Conservation (phyloP, 768 basidiomycete genomes). For the Naganishia friedmannii region DNA sequence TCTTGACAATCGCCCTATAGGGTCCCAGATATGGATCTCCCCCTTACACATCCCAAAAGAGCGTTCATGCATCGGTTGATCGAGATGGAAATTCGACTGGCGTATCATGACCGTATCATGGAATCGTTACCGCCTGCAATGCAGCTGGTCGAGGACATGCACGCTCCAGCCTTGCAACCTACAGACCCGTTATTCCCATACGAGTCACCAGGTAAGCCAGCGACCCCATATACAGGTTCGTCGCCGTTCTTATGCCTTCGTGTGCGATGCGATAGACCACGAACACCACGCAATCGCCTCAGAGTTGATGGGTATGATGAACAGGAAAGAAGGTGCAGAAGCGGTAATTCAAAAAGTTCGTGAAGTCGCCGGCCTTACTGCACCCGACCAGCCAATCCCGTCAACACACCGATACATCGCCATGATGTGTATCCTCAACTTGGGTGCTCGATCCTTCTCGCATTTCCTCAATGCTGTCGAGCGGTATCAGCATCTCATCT, state of each 20-base stretch:
- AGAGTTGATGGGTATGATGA: slow-evolving; percentile 72
- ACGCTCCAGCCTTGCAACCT: slow-evolving; percentile 27
- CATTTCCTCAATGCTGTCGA: slow-evolving; percentile 97
- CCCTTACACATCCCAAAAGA: slow-evolving; percentile 76
- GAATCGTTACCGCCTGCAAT: slow-evolving; percentile 74
- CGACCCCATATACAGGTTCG: neutral
- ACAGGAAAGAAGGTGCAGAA: slow-evolving; percentile 62
- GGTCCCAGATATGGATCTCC: slow-evolving; percentile 75
- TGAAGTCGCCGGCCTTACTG: slow-evolving; percentile 62
- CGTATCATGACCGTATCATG: slow-evolving; percentile 87
- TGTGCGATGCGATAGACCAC: slow-evolving; percentile 57
- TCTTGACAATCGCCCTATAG: slow-evolving; percentile 55
- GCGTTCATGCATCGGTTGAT: slow-evolving; percentile 80
- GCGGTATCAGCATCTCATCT: slow-evolving; percentile 65
- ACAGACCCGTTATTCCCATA: slow-evolving; percentile 27
- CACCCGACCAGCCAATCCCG: slow-evolving; percentile 66
- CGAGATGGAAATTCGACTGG: slow-evolving; percentile 83
- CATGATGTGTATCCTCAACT: slow-evolving; percentile 80
- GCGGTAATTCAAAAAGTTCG: slow-evolving; percentile 76
- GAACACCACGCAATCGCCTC: slow-evolving; percentile 77
- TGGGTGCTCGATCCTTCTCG: slow-evolving; percentile 93
- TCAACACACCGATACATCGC: slow-evolving; percentile 70
- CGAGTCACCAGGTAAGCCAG: slow-evolving; percentile 21
- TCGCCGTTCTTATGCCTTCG: neutral
- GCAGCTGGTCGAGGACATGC: slow-evolving; percentile 43